Evolutionary conservation across 768 basidiomycete genomes (phyloP).

Genomic region (Panus rudis): DNA sequence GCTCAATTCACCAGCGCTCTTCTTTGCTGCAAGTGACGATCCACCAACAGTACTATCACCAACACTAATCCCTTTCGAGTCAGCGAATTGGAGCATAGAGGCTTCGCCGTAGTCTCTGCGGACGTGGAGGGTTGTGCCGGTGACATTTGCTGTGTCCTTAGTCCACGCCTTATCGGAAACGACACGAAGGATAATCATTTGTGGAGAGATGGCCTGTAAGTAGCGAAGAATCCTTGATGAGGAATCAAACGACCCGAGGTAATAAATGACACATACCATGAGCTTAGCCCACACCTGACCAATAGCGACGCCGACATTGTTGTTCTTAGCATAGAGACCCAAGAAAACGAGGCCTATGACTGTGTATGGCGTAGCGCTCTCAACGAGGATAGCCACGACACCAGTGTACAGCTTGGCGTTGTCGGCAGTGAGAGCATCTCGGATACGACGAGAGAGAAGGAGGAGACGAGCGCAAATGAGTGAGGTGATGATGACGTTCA

Average conservation of each 20-base stretch:
- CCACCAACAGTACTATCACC: too few relatives aligned
- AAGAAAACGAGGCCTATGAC: conserved; percentile 32
- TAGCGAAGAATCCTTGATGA: not conserved
- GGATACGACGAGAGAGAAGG: conserved; percentile 23
- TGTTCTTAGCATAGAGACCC: conserved; percentile 30
- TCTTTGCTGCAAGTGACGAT: too few relatives aligned
- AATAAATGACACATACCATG: conserved; percentile 24
- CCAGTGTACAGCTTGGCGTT: conserved; percentile 31
- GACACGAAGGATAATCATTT: conserved; percentile 29
- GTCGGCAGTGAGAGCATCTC: conserved; percentile 23
- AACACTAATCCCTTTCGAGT: too few relatives aligned
- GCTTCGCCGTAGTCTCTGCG: not conserved
- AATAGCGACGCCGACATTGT: conserved; percentile 28
- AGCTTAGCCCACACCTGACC: conserved; percentile 37
- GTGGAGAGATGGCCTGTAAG: conserved; percentile 27
- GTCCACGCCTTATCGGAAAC: conserved; percentile 26
- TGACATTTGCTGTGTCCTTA: conserved; percentile 16
- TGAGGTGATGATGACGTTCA: conserved; percentile 36
- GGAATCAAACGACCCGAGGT: not conserved
- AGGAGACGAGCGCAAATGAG: conserved; percentile 34
- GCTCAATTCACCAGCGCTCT: too few relatives aligned
- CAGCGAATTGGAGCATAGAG: too few relatives aligned
- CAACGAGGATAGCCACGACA: conserved; percentile 31
- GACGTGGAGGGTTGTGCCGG: not conserved
- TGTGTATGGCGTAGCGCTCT: conserved; percentile 35